phyloP scores from a whole-genome alignment of 257 asterid species.

The Scutellaria galericulata region DNA sequence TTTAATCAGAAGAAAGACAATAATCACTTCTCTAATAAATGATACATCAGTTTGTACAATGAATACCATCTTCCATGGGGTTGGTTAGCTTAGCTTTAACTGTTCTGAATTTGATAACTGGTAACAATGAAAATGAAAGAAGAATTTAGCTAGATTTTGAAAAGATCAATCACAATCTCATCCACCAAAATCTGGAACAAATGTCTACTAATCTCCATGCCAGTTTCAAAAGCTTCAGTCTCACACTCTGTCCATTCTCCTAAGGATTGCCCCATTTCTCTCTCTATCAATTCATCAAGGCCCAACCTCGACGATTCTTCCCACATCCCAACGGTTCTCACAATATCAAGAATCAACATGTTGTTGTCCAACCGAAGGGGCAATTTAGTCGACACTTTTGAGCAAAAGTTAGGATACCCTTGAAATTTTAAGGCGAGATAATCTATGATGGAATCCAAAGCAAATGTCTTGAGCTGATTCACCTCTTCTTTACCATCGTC shows the following conservation, averaged over 20 bases:
- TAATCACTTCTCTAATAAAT: slow-evolving; percentile 22
- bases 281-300: slow-evolving; percentile 63
- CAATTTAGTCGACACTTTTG: slow-evolving; percentile 46
- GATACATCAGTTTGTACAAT: slow-evolving; percentile 41
- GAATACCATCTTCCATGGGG: slow-evolving; percentile 26
- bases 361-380: slow-evolving; percentile 58
- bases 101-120: not conserved
- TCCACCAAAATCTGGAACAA: slow-evolving; percentile 68
- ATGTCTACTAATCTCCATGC: slow-evolving; percentile 58
- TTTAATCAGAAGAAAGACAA: slow-evolving; percentile 20
- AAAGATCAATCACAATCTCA: slow-evolving; percentile 68
- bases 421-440: slow-evolving; percentile 57
- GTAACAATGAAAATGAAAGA: not conserved
- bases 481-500: slow-evolving; percentile 53
- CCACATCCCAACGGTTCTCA: slow-evolving; percentile 72
- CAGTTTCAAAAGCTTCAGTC: slow-evolving; percentile 61
- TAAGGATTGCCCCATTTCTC: slow-evolving; percentile 68
- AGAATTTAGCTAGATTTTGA: slow-evolving; percentile 25
- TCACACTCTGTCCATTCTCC: slow-evolving; percentile 74
- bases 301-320: slow-evolving; percentile 49
- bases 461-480: slow-evolving; percentile 52
- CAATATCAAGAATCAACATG: slow-evolving; percentile 58
- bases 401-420: slow-evolving; percentile 48
- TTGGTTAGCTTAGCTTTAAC: not conserved
- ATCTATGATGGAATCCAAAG: slow-evolving; percentile 71